Evolutionary conservation across 139 green algal genomes (phyloP).

Genomic region (Auxenochlorella protothecoides): DNA sequence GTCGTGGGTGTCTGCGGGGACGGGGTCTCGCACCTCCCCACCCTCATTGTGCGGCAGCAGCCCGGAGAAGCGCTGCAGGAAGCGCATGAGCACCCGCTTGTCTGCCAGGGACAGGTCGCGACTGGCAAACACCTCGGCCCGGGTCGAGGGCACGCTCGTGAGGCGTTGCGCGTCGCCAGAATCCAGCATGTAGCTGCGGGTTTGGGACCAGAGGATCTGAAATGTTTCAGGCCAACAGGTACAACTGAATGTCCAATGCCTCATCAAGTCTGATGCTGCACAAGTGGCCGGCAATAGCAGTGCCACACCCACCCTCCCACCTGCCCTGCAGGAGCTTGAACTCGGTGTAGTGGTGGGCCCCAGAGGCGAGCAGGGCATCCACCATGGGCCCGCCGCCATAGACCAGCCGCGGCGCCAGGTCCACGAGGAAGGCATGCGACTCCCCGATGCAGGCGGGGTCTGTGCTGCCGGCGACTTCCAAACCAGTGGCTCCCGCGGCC

Average conservation of each 20-base stretch:
- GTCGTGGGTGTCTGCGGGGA: not conserved
- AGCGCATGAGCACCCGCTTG: not conserved
- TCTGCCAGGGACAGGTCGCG: not conserved
- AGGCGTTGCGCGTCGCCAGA: too few species aligned
- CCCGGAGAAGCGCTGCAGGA: not conserved
- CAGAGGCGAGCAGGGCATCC: conserved; percentile 51
- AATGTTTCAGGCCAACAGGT: too few species aligned
- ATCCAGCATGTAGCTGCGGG: too few species aligned
- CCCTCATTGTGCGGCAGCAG: not conserved
- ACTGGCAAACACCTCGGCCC: not conserved
- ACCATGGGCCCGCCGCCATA: conserved; percentile 65
- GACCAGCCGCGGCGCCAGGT: conserved; percentile 55
- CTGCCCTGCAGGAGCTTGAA: conserved; percentile 68
- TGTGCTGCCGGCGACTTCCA: too few species aligned
- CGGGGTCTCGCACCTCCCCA: not conserved
- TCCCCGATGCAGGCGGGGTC: not conserved
- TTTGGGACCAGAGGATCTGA: too few species aligned
- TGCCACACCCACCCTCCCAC: conserved; percentile 4
- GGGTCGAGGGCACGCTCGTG: not conserved
- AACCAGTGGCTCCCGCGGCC: not conserved
- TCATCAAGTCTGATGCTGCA: too few species aligned
- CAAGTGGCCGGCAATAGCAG: not conserved
- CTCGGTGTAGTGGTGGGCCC: conserved; percentile 78
- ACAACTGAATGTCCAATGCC: too few species aligned
- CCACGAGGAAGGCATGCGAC: conserved; percentile 33